Base-by-base conservation (phyloP, 2,329 filamentous ascomycete genomes). In the Fusarium oligoseptatum region DNA sequence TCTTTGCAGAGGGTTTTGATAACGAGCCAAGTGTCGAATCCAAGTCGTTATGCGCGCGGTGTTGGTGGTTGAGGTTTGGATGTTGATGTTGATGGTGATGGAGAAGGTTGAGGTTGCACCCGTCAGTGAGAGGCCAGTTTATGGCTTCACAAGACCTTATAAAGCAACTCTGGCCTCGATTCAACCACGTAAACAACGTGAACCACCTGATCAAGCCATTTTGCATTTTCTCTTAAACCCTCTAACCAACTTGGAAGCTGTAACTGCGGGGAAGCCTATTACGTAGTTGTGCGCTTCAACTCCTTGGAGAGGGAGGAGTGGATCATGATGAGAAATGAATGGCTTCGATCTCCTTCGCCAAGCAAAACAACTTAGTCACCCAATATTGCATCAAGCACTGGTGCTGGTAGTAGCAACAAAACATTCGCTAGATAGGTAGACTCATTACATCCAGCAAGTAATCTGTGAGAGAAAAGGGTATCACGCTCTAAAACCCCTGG, bases 401-500 rank as follows among this genome's bases (percentile, higher is more conserved):
- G 29, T n/a, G 20, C 34, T 24, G 6, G 29, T n/a, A 36, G 22
- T 22, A 45, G 57, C 39, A 34, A 41, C 22, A 64, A 60, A 34
- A 17, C 43, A 62, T 70, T 67, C 60, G 69, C 60, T 75, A 36
- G 17, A 66, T 75, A 36, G n/a, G 68, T 75, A 36, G n/a, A 70
- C 36, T 64, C 32, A 75, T 70, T 73, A 73, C 72, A 55, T 50
- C 27, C 63, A 45, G 71, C 72, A 55, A 45, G 22, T 61, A 45
- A 72, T 67, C 43, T 69, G 52, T 64, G 36, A 68, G 48, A 36
- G 20, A 67, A 62, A 72, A 73, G 74, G 79, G 78, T 79, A 80
- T 81, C 78, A 75, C 72, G 71, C 72, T 80, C 76, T 78, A 79
- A 75, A 66, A 71, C 64, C 72, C 71, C 78, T 75, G 58, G 43